Evolutionary conservation across 805 yeast species (phyloP), one percentile per base, ranked within the genome.

Genomic region (Candida coquimbonensis): DNA sequence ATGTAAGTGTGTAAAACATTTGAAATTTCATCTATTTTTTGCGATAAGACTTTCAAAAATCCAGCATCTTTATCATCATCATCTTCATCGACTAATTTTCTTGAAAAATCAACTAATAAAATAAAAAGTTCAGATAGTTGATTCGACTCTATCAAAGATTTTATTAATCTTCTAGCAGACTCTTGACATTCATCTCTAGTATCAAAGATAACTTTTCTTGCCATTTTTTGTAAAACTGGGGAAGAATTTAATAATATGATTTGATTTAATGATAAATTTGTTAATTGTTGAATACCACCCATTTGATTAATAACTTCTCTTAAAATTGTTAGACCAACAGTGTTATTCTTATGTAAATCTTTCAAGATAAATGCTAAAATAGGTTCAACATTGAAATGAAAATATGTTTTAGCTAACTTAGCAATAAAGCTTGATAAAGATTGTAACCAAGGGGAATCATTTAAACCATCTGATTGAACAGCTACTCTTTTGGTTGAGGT

Each of bases 361-460:
- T 83, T 84, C 36, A 83, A 56, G 8, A 84, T 62, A 56, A 74
- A 83, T 2, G 67, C 65, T 14, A 88, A 59, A 12, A 91, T 64
- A 5, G 91, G 87, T 4, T 68, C 61, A 34, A 86, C 57, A 53
- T 82, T 81, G 66, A 91, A 78, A 3, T 51, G 63, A 48, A 34
- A 78, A 68, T 67, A 80, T 70, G 39, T 72, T 61, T 53, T 75
- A 63, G 62, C 87, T 5, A 89, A 65, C 45, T 83, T 80, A 0
- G 95, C 95, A 43, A 87, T 77, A 58, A 91, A 90, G 1, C 79
- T 69, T 0, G 96, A 76, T 31, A 91, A 68, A 21, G 95, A 84
- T 54, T 84, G 93, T 32, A 89, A 73, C 98, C 98, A 91, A 53
- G 77, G 81, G 25, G 84, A 70, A 47, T 86, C 90, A 54, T 80